phyloP scores from a whole-genome alignment of 164 flowering plant genomes.

The Stephania cephalantha region DNA sequence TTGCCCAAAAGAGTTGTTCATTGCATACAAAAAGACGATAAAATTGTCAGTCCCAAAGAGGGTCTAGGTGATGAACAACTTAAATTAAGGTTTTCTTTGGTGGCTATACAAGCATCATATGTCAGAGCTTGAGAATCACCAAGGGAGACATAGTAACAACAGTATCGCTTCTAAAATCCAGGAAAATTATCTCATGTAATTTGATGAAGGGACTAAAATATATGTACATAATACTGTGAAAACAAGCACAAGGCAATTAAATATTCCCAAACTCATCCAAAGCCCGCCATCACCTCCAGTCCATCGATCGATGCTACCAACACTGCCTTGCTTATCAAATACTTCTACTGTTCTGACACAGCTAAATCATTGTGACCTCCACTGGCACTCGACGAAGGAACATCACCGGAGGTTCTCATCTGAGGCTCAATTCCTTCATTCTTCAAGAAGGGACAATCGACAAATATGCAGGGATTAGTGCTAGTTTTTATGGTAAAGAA shows the following conservation, averaged over 20 bases:
- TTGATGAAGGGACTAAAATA: not conserved
- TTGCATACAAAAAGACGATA: too few relatives aligned
- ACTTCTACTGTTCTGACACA: conserved; percentile 12
- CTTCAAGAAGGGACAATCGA: not conserved
- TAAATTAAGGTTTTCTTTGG: not conserved
- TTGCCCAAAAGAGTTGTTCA: too few relatives aligned
- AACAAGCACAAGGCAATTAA: not conserved
- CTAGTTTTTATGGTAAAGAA: not conserved
- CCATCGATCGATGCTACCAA: too few relatives aligned
- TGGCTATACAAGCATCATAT: not conserved
- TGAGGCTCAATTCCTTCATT: conserved; percentile 5
- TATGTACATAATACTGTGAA: conserved; percentile 4
- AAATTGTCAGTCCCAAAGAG: too few relatives aligned
- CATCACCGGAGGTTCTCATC: not conserved
- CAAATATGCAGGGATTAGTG: not conserved
- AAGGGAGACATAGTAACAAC: not conserved
- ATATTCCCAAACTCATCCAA: not conserved
- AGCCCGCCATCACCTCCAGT: not conserved
- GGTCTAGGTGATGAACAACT: too few relatives aligned
- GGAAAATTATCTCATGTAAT: conserved; percentile 4
- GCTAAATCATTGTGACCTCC: conserved; percentile 4
- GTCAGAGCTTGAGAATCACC: not conserved
- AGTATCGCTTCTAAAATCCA: not conserved
- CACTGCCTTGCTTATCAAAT: not conserved
- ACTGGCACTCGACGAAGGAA: conserved; percentile 9